A percentile compares a stretch with the other conserved stretches of the same genome.
Conservation (phyloP, 345 rosid genomes). For the Heritiera littoralis region DNA sequence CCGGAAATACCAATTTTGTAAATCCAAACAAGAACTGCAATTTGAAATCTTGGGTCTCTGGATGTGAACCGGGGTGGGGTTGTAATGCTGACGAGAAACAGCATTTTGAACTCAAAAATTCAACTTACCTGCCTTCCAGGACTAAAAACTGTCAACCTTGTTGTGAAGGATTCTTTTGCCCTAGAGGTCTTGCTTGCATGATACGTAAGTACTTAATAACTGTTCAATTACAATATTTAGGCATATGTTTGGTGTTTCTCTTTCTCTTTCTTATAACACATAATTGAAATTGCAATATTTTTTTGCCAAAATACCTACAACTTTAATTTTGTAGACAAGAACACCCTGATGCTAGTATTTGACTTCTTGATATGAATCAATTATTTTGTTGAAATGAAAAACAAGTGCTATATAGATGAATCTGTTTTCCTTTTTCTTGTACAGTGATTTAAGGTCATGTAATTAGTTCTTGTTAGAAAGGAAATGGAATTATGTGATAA, state of each 20-base stretch:
- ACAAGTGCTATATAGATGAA: background rate
- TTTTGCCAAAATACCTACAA: background rate
- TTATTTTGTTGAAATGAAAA: background rate
- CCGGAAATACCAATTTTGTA: slow-evolving; percentile 38
- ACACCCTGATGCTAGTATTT: background rate
- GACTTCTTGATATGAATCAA: background rate
- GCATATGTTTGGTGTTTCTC: background rate
- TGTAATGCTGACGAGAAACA: slow-evolving; percentile 46
- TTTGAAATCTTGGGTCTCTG: slow-evolving; percentile 66
- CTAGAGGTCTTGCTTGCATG: slow-evolving; percentile 92
- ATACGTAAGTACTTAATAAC: slow-evolving; percentile 60
- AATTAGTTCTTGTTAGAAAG: background rate
- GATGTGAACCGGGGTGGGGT: slow-evolving; percentile 97
- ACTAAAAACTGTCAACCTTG: slow-evolving; percentile 74
- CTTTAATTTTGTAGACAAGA: background rate
- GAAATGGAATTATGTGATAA: background rate
- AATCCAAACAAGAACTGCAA: slow-evolving; percentile 78
- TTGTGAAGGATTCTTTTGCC: slow-evolving; percentile 98
- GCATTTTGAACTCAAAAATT: slow-evolving; percentile 47
- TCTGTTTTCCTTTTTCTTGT: background rate
- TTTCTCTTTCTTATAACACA: too few relatives aligned
- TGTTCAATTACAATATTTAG: background rate
- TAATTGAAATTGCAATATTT: background rate
- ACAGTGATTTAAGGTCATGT: background rate
- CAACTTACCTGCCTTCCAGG: slow-evolving; percentile 54